A percentile compares a stretch with the other conserved stretches of the same genome.
These are phyloP conservation scores for Daldinia childiae DNA, from an alignment of 495 filamentous ascomycete genomes.

Conservation along the genomic window DNA sequence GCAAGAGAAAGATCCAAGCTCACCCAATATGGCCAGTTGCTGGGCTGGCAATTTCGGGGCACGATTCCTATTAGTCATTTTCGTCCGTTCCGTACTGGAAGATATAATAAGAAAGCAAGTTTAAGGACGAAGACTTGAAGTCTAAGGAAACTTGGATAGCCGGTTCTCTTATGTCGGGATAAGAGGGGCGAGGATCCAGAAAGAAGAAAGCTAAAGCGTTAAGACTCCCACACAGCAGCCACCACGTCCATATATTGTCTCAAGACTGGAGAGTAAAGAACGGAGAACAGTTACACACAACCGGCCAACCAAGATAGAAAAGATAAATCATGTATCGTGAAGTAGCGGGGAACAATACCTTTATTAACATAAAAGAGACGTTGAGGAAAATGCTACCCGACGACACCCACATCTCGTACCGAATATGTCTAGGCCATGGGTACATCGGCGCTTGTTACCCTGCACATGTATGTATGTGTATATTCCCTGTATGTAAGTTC, in stretches of 20 bases:
- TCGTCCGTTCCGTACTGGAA: conserved; percentile 1
- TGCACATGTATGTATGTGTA: background rate
- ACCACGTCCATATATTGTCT: background rate
- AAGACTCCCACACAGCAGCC: conserved; percentile 2
- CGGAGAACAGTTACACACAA: conserved; percentile 5
- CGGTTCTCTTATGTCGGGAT: background rate
- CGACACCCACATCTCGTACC: conserved; percentile 38
- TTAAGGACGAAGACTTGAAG: background rate
- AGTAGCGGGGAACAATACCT: background rate
- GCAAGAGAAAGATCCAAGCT: conserved; percentile 44
- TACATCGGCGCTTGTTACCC: conserved; percentile 1
- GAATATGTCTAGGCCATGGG: conserved; percentile 32
- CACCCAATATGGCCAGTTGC: conserved; percentile 71
- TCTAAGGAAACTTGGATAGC: background rate
- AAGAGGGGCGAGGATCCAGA: background rate
- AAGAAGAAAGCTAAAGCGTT: background rate
- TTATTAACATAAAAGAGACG: background rate
- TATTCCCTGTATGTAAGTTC: background rate
- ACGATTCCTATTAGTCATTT: conserved; percentile 50
- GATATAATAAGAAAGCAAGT: background rate
- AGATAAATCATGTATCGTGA: background rate
- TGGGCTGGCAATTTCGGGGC: conserved; percentile 56
- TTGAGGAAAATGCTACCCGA: conserved; percentile 32
- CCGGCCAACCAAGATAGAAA: conserved; percentile 18
- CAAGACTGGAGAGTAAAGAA: conserved; percentile 7